These are phyloP conservation scores for Ephemerocybe angulata DNA, from an alignment of 768 basidiomycete genomes.

Conservation along the genomic window DNA sequence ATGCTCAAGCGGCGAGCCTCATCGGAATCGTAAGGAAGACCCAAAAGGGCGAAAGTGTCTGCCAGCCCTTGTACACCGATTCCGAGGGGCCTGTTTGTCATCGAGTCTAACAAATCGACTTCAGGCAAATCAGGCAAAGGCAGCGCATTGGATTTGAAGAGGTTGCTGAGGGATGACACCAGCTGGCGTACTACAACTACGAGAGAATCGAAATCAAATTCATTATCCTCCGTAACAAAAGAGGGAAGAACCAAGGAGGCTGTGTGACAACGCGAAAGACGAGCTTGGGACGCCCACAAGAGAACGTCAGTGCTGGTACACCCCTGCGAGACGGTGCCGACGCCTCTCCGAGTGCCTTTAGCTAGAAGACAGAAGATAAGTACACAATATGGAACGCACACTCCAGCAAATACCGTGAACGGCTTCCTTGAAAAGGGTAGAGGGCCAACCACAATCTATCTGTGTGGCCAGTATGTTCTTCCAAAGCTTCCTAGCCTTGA, in stretches of 20 bases:
- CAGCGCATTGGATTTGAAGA: neutral
- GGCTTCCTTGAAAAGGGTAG: neutral
- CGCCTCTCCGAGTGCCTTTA: too few species aligned
- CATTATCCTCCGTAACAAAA: too few species aligned
- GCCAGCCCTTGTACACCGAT: neutral
- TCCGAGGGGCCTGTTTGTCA: neutral
- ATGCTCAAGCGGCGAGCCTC: neutral
- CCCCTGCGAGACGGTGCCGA: too few species aligned
- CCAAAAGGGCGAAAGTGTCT: neutral
- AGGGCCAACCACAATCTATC: neutral
- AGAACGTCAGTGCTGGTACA: too few species aligned
- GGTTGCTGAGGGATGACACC: too few species aligned
- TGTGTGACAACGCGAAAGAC: too few species aligned
- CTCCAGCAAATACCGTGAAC: neutral
- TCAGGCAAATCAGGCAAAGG: neutral
- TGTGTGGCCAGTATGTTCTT: neutral
- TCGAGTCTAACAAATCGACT: neutral
- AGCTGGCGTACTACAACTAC: too few species aligned
- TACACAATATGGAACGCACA: neutral
- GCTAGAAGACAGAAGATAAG: neutral
- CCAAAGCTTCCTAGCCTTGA: neutral
- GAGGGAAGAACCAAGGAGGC: too few species aligned
- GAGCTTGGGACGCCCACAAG: too few species aligned
- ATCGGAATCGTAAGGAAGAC: neutral
- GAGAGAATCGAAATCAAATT: too few species aligned